Conservation (phyloP, 78 protist genomes). For the Blattamonas nauphoetae region DNA sequence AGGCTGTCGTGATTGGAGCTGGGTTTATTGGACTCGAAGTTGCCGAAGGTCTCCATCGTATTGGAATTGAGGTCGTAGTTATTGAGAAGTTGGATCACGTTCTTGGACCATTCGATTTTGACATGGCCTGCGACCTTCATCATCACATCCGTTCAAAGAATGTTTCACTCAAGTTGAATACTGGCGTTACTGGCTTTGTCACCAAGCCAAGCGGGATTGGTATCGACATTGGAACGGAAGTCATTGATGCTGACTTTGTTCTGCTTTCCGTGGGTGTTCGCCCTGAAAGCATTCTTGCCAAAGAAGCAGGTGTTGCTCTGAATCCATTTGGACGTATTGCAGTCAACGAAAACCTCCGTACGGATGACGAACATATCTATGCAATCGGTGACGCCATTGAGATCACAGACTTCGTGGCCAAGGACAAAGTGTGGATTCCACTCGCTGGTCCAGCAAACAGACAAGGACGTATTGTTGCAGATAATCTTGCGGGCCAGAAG, state of each 20-base stretch:
- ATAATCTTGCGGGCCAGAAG: slow-evolving; percentile 7
- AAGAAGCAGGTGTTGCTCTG: slow-evolving; percentile 28
- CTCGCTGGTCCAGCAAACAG: slow-evolving; percentile 51
- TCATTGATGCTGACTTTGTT: background rate
- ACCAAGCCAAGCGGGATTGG: background rate
- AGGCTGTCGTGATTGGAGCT: slow-evolving; percentile 39
- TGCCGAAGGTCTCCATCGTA: slow-evolving; percentile 23
- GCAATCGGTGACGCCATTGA: slow-evolving; percentile 23
- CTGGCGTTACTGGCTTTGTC: background rate
- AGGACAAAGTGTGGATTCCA: slow-evolving; percentile 2
- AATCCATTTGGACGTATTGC: slow-evolving; percentile 9
- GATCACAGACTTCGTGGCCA: background rate
- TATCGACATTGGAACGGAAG: background rate
- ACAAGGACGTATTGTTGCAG: slow-evolving; percentile 34
- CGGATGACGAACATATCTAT: background rate
- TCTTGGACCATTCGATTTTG: slow-evolving; percentile 37
- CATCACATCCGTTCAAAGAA: background rate
- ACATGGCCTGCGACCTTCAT: slow-evolving; percentile 21
- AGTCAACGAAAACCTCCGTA: background rate
- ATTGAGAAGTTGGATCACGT: slow-evolving; percentile 40
- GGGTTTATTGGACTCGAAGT: slow-evolving; percentile 62
- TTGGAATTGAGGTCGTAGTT: slow-evolving; percentile 11
- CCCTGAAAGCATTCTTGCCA: slow-evolving; percentile 28
- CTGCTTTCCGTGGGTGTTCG: slow-evolving; percentile 41
- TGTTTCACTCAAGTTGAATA: background rate